Evolutionary conservation across 192 early-diverging fungal species (phyloP).

Genomic region (Umbelopsis ramanniana): DNA sequence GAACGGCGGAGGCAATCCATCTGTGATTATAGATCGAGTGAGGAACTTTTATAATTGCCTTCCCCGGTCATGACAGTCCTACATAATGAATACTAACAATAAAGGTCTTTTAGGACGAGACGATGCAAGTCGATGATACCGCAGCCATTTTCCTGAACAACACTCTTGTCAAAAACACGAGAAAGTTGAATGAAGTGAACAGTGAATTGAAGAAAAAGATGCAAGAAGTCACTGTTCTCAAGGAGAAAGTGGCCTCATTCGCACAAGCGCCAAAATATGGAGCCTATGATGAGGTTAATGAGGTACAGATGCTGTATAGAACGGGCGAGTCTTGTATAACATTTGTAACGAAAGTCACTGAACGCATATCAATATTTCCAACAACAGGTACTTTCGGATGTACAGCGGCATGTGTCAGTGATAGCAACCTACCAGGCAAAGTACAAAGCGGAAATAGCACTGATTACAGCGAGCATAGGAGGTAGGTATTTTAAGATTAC

Average conservation of each 20-base stretch:
- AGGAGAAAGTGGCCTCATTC: conserved; percentile 54
- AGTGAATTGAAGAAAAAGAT: conserved; percentile 53
- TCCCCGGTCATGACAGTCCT: neutral
- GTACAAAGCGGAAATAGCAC: conserved; percentile 63
- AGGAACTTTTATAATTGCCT: neutral
- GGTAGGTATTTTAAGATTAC: conserved; percentile 48
- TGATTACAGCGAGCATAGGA: conserved; percentile 66
- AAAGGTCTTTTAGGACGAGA: conserved; percentile 31
- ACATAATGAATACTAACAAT: neutral
- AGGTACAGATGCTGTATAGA: conserved; percentile 40
- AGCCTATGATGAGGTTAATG: conserved; percentile 63
- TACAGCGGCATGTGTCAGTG: conserved; percentile 53
- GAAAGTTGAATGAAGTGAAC: conserved; percentile 50
- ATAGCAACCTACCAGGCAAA: conserved; percentile 48
- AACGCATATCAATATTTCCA: neutral
- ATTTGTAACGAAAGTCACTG: no score
- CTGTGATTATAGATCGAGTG: conserved; percentile 37
- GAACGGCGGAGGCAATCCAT: conserved; percentile 36
- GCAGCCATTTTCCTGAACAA: conserved; percentile 69
- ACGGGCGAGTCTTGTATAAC: neutral
- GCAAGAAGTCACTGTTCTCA: conserved; percentile 54
- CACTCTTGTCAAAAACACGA: conserved; percentile 61
- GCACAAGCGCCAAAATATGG: conserved; percentile 16
- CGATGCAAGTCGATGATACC: conserved; percentile 61
- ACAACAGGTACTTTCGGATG: conserved; percentile 57